Evolutionary conservation across 768 basidiomycete genomes (phyloP), one percentile per base, ranked within the genome.

Genomic region (Lyophyllum atratum): DNA sequence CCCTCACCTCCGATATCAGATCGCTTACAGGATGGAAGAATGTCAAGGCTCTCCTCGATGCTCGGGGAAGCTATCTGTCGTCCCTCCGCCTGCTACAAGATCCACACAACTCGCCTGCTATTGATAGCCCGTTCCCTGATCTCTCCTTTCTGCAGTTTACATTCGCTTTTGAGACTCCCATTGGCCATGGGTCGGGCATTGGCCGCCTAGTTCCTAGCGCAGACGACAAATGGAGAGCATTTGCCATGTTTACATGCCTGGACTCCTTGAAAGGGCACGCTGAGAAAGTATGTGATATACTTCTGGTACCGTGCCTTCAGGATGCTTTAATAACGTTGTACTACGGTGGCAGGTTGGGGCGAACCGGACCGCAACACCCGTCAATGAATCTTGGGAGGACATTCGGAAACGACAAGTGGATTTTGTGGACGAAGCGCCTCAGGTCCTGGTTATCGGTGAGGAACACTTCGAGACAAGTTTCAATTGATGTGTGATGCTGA

Each of bases 371-470:
- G 46, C 19, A 12, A 58, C 45, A 14, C 60, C 37, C 4, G 40
- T 39, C 45, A 21, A 50, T 17, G 52, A 59, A 42, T 28, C 60
- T 54, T 85, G 84, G 85, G 70, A 74, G 43, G 72, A 76, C 28
- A 68, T 72, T 48, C 72, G 83, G 9, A 65, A 66, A 19, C 66
- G 62, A 24, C 75, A 81, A 53, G 58, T 60, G 9, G 77, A 81
- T 26, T 86, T 84, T 59, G 64, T 66, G 9, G 75, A 80, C 24
- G 65, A 61, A 7, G 76, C 80, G 34, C 86, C 87, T 0, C 74
- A 74, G 0, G 87, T 84, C 4, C 63, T 88, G 12, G 66, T 87
- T 40, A 70, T 85, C n/a, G 83, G 85, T 17, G 24, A 26, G n/a
- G 42, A n/a, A n/a, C n/a, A n/a, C n/a, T n/a, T n/a, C n/a, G n/a